phyloP scores from a whole-genome alignment of 208 protist species.

The Polymyxa betae region DNA sequence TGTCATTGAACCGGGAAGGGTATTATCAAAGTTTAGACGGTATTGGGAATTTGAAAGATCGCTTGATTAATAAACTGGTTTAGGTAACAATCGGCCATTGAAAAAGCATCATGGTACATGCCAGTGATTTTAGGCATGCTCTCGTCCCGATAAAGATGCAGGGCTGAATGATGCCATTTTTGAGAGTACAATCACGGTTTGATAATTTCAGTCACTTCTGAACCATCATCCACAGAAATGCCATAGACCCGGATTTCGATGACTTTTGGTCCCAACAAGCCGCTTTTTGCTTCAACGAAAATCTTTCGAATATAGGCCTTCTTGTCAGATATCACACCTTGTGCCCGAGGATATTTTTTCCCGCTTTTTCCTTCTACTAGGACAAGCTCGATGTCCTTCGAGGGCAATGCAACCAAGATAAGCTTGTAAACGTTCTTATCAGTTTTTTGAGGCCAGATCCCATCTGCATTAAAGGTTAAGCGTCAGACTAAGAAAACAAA shows the following conservation, averaged over 20 bases:
- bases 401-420: constrained; percentile 2
- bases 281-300: constrained; percentile 36
- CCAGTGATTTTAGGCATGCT: too few relatives aligned
- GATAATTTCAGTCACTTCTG: constrained; percentile 33
- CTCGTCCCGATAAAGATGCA: too few relatives aligned
- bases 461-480: background rate
- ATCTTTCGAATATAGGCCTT: constrained; percentile 6
- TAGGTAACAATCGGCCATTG: too few relatives aligned
- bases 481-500: background rate
- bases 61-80: too few relatives aligned
- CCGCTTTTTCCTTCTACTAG: background rate
- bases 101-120: too few relatives aligned
- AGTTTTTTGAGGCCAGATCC: background rate
- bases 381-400: background rate
- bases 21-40: too few relatives aligned
- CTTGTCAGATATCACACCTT: background rate
- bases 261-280: constrained; percentile 31
- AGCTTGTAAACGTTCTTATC: background rate
- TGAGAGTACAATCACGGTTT: background rate
- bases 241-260: constrained; percentile 8
- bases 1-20: too few relatives aligned
- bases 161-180: too few relatives aligned
- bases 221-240: background rate
- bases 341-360: background rate
- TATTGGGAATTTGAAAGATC: too few relatives aligned